phyloP scores from a whole-genome alignment of 495 filamentous ascomycete species.

The Neurospora pannonica region DNA sequence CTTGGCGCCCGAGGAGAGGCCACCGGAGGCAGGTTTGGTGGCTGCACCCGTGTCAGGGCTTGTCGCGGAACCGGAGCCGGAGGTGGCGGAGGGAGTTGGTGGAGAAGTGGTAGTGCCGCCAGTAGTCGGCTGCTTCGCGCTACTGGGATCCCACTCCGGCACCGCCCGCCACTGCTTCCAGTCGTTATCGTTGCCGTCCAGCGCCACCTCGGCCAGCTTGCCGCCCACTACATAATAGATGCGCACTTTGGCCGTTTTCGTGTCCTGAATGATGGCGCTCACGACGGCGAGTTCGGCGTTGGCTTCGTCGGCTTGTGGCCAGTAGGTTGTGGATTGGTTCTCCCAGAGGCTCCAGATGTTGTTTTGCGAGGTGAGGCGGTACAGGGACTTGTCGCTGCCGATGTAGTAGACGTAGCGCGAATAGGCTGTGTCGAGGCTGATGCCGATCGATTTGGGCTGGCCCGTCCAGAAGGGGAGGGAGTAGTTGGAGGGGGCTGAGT shows the following conservation, averaged over 20 bases:
- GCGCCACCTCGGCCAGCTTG: constrained; percentile 19
- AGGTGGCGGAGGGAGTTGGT: neutral
- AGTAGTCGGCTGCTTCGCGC: neutral
- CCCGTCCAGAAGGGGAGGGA: constrained; percentile 23
- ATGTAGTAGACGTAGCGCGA: constrained; percentile 28
- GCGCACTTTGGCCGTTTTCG: constrained; percentile 12
- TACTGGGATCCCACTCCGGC: neutral
- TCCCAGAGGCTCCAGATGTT: constrained; percentile 11
- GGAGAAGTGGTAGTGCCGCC: neutral
- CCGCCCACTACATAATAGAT: constrained; percentile 27
- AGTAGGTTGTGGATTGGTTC: constrained; percentile 16
- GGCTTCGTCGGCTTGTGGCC: constrained; percentile 26
- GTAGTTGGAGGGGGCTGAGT: constrained; percentile 18
- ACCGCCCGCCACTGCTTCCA: constrained; percentile 14
- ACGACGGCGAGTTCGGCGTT: constrained; percentile 22
- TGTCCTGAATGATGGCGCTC: constrained; percentile 4
- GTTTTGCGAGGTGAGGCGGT: constrained; percentile 20
- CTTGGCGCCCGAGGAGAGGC: constrained; percentile 26
- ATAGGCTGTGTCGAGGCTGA: constrained; percentile 18
- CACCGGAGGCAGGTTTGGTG: neutral
- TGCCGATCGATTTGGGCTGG: constrained; percentile 13
- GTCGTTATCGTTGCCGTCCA: constrained; percentile 14
- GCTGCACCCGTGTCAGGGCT: neutral
- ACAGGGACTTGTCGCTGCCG: constrained; percentile 23
- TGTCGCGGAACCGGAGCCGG: neutral